Base-by-base conservation (phyloP, 306 rosid genomes). In the Calophaca sinica region DNA sequence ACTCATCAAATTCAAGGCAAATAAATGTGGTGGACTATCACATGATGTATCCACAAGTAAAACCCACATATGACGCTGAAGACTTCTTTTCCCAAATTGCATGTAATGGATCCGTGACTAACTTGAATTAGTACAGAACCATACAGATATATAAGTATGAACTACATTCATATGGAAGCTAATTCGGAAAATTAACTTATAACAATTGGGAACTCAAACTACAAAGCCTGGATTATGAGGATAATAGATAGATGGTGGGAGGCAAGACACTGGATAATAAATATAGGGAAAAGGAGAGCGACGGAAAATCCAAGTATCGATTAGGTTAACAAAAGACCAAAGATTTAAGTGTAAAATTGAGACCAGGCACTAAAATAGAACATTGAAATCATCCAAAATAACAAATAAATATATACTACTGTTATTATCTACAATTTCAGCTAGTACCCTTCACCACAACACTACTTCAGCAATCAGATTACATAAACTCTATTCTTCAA, bases 51-150 rank as follows among this genome's bases (percentile, higher is more conserved):
- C 9, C 53, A 32, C 61, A 7, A 33, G 66, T 36, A 20, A 71
- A 64, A 36, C 55, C 36, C 15, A 3, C 29, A 59, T 39, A 71
- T 49, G 39, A 15, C 13, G 32, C 72, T 14, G 49, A 61, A 78
- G n/a, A 54, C 41, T 15, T 66, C 73, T n/a, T 45, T 42, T 78
- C 80, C 83, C 69, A 67, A 73, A 46, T 39, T 53, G 70, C 46
- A 58, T 9, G 46, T 46, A 48, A 69, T 48, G 74, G 48, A 74
- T 15, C 75, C 14, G 12, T 70, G 81, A 70, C 58, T 4, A 55
- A 45, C 38, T 35, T 52, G 20, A 66, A 62, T 62, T 44, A 53
- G 64, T 45, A 44, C 48, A 36, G 4, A 62, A 67, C 45, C 67
- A 5, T 13, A 38, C 32, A 6, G 13, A 20, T 48, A n/a, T 32